These are phyloP conservation scores for Ophiostoma ulmi DNA, from an alignment of 2,329 filamentous ascomycete genomes.

Conservation along the genomic window DNA sequence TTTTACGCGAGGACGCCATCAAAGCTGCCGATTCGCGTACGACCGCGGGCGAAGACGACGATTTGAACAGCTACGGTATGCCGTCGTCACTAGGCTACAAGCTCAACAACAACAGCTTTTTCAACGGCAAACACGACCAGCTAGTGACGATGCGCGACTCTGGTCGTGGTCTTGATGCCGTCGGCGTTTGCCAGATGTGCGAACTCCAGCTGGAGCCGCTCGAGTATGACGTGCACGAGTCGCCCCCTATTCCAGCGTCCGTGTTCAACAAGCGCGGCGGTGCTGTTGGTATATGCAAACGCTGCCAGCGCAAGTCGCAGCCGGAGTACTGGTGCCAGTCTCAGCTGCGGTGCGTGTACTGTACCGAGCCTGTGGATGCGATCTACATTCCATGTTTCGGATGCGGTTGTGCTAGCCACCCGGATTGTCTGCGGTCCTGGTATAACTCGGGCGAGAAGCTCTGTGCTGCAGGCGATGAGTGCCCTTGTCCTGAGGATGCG, in stretches of 20 bases:
- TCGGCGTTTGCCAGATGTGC: slow-evolving; percentile 58
- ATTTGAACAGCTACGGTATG: slow-evolving; percentile 32
- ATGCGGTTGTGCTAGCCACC: slow-evolving; percentile 59
- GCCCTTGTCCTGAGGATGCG: slow-evolving; percentile 55
- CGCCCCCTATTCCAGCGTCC: slow-evolving; percentile 34
- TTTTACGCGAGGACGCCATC: slow-evolving; percentile 47
- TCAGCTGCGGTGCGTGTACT: slow-evolving; percentile 59
- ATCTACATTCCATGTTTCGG: slow-evolving; percentile 57
- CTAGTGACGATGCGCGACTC: slow-evolving; percentile 47
- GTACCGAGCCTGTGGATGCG: slow-evolving; percentile 54
- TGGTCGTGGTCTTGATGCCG: slow-evolving; percentile 56
- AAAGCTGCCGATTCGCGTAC: slow-evolving; percentile 21
- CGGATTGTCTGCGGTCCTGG: slow-evolving; percentile 55
- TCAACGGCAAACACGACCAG: slow-evolving; percentile 44
- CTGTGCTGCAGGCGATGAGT: slow-evolving; percentile 62
- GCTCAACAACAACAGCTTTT: slow-evolving; percentile 35
- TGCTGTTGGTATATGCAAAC: slow-evolving; percentile 46
- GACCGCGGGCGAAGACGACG: neutral
- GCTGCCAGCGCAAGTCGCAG: slow-evolving; percentile 44
- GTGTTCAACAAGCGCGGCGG: slow-evolving; percentile 20
- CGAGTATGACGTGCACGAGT: slow-evolving; percentile 40
- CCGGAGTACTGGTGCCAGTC: slow-evolving; percentile 38
- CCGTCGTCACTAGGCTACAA: slow-evolving; percentile 4
- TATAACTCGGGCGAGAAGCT: slow-evolving; percentile 51
- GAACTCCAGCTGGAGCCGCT: slow-evolving; percentile 58